These are phyloP conservation scores for Xylariaceae sp. DNA, from an alignment of 2,329 filamentous ascomycete species.

Conservation along the genomic window DNA sequence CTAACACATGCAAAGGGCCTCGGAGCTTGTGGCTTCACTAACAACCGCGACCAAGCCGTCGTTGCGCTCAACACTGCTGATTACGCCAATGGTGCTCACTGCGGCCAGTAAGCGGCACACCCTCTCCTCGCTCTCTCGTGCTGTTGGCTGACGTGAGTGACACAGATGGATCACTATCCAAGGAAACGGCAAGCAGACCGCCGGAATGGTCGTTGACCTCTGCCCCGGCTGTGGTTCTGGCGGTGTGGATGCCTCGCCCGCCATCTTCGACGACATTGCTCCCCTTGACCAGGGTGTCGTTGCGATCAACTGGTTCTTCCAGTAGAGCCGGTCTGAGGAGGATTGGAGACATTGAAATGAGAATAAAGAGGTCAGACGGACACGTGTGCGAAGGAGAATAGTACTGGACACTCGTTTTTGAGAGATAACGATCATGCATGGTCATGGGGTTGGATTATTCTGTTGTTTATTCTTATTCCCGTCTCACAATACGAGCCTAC, in stretches of 20 bases:
- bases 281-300: conserved; percentile 3
- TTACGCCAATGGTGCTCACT: conserved; percentile 18
- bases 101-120: conserved; percentile 1
- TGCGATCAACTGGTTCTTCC: conserved; percentile 18
- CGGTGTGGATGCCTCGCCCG: conserved; percentile 15
- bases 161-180: conserved; percentile 18
- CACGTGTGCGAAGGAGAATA: too few relatives aligned
- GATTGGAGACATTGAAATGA: too few relatives aligned
- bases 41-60: conserved; percentile 9
- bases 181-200: conserved; percentile 11
- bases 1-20: conserved; percentile 9
- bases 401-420: too few relatives aligned
- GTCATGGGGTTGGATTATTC: too few relatives aligned
- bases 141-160: neutral
- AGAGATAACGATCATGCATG: too few relatives aligned
- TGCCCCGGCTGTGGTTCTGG: conserved; percentile 14
- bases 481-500: too few relatives aligned
- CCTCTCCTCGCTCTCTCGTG: neutral
- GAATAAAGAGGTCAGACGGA: too few relatives aligned
- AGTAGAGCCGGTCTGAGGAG: conserved; percentile 6
- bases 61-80: conserved; percentile 15
- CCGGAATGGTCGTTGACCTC: conserved; percentile 14
- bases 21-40: conserved; percentile 13
- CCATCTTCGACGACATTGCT: conserved; percentile 19
- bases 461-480: too few relatives aligned